Evolutionary conservation across 2,329 filamentous ascomycete species (phyloP).

Genomic region (Myriosclerotinia scirpicola): DNA sequence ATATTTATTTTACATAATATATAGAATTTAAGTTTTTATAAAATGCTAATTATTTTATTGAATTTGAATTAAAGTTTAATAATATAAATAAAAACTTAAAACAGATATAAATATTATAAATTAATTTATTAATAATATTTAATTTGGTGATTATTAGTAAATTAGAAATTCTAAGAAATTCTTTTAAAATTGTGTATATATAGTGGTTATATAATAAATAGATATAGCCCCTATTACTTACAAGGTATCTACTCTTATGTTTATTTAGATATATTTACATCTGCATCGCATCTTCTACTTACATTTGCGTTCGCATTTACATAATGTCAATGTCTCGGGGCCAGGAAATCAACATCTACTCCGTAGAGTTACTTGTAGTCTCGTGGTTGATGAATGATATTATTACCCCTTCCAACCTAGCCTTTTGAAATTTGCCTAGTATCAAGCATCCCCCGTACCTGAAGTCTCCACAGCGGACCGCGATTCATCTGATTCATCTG

Average conservation of each 20-base stretch:
- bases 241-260: too few species aligned
- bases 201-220: too few species aligned
- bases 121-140: too few species aligned
- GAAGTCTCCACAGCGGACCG: neutral
- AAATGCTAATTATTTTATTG: too few species aligned
- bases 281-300: neutral
- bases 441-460: neutral
- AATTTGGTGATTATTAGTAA: too few species aligned
- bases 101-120: too few species aligned
- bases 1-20: too few species aligned
- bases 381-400: slow-evolving; percentile 6
- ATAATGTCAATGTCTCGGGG: slow-evolving; percentile 13
- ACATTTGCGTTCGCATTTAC: neutral
- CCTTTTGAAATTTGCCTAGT: neutral
- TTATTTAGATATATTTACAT: neutral
- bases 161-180: neutral
- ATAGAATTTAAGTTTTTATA: too few species aligned
- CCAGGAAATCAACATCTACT: neutral
- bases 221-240: too few species aligned
- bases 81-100: too few species aligned
- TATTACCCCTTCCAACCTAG: slow-evolving; percentile 1
- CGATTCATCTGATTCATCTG: neutral
- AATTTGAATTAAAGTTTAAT: too few species aligned
- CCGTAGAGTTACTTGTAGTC: neutral
- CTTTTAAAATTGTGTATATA: too few species aligned